A percentile compares a stretch with the other conserved stretches of the same genome.
phyloP scores from a whole-genome alignment of 345 rosid species.

The Gossypium turneri region DNA sequence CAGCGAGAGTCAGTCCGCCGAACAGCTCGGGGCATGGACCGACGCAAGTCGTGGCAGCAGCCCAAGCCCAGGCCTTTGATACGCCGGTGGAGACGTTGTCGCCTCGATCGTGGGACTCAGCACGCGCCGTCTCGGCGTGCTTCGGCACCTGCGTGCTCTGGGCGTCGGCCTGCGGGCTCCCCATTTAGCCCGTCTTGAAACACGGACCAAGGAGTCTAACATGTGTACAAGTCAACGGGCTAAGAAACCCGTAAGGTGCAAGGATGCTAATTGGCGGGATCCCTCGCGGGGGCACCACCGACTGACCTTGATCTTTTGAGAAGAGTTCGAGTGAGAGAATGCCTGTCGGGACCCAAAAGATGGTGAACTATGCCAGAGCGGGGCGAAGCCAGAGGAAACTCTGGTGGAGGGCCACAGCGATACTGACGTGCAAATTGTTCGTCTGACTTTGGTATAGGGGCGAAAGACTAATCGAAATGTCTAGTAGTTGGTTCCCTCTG shows the following conservation, averaged over 20 bases:
- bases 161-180: slow-evolving; percentile 16
- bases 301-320: background rate
- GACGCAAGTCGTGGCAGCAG: background rate
- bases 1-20: fast-evolving
- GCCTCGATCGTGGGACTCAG: background rate
- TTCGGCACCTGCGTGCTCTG: background rate
- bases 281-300: background rate
- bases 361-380: background rate
- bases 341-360: background rate
- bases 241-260: background rate
- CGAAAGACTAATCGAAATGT: slow-evolving; percentile 22
- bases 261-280: background rate
- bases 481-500: slow-evolving; percentile 46
- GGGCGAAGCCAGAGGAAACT: too few relatives aligned
- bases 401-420: too few relatives aligned
- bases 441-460: background rate
- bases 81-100: background rate
- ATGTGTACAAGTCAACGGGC: slow-evolving; percentile 38
- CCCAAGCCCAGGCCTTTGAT: background rate
- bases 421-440: too few relatives aligned
- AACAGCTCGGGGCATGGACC: background rate
- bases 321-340: background rate
- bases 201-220: slow-evolving; percentile 61
- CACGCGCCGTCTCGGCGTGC: background rate
- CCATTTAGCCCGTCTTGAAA: slow-evolving; percentile 55